Base-by-base conservation (phyloP, 2,329 filamentous ascomycete species). In the Fonsecaea erecta region DNA sequence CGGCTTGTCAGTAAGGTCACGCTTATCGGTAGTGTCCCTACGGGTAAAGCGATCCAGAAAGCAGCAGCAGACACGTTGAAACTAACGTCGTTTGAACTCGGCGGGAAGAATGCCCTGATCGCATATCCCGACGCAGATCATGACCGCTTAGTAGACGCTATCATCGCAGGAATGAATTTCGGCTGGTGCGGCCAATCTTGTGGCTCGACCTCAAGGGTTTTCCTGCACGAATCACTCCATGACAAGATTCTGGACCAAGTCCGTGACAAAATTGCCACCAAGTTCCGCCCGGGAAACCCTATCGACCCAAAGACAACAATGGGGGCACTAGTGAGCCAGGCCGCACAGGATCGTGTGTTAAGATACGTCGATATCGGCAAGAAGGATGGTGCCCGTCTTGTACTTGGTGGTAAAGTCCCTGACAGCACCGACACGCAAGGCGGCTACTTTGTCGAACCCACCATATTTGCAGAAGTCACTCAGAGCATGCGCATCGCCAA, bases 121-220 rank as follows among this genome's bases (percentile, higher is more conserved):
- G 83, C 90, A 3, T 90, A 90, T 65, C 80, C 83, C 5, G 88
- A 90, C 71, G 87, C 87, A 2, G 86, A 90, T 65, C 72, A 90
- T 32, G 86, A 89, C 4, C 84, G 89, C 73, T 86, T 88, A 1
- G 88, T 90, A 9, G 87, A 89, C 80, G 84, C 18, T 87, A 90
- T 70, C 72, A 77, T 30, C 79, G 81, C 28, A 81, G 83, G 70
- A 5, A 72, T 72, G 68, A 72, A 72, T 64, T 74, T 71, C 53
- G 67, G 65, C 12, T 73, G 71, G 71, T 68, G 66, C 21, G 72
- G 72, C 24, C 71, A 90, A 73, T 82, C 88, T n/a, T 90, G 88
- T 77, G 86, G 85, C 7, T 86, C 87, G 6, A 89, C 85, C 0
- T 87, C 86, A 12, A 83, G 88, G 11, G 82, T 90, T 12, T 78